A percentile compares a stretch with the other conserved stretches of the same genome.
Evolutionary conservation across 2,329 filamentous ascomycete genomes (phyloP).

Genomic region (Xylaria polymorpha): DNA sequence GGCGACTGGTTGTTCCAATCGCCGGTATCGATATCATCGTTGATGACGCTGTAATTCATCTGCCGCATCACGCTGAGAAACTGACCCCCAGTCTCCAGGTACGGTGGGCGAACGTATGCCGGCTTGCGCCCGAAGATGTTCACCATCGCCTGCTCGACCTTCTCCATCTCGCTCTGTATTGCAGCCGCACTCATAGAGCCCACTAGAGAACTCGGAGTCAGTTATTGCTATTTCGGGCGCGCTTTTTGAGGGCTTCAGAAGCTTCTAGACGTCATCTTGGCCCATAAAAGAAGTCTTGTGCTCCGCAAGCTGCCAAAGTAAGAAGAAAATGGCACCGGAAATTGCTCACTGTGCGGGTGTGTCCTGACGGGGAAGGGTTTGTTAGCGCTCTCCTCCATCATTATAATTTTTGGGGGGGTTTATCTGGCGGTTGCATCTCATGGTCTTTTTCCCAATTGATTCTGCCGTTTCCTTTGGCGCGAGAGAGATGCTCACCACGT

Average conservation of each 20-base stretch:
- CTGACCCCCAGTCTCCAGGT: slow-evolving; percentile 60
- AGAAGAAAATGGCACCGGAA: too few species aligned
- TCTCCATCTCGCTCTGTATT: slow-evolving; percentile 61
- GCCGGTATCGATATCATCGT: slow-evolving; percentile 69
- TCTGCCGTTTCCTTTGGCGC: neutral
- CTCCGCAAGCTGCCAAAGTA: too few species aligned
- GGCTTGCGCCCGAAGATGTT: slow-evolving; percentile 63
- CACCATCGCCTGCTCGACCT: slow-evolving; percentile 62
- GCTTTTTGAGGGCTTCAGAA: too few species aligned
- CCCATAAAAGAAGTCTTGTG: too few species aligned
- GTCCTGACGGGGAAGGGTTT: slow-evolving; percentile 50
- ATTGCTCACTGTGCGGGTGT: slow-evolving; percentile 55
- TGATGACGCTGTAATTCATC: slow-evolving; percentile 69
- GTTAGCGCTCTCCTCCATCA: slow-evolving; percentile 12
- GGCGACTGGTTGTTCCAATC: slow-evolving; percentile 68
- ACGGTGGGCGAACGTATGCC: slow-evolving; percentile 62
- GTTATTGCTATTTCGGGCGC: too few species aligned
- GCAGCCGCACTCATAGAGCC: slow-evolving; percentile 53
- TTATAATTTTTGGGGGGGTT: neutral
- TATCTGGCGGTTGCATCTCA: neutral
- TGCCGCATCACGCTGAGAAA: slow-evolving; percentile 56
- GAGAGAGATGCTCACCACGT: slow-evolving; percentile 55
- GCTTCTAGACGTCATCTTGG: too few species aligned
- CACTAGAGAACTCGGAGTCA: slow-evolving; percentile 38
- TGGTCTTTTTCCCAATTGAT: neutral